Conservation (phyloP, 2,329 filamentous ascomycete genomes). For the Aspergillus fischeri region DNA sequence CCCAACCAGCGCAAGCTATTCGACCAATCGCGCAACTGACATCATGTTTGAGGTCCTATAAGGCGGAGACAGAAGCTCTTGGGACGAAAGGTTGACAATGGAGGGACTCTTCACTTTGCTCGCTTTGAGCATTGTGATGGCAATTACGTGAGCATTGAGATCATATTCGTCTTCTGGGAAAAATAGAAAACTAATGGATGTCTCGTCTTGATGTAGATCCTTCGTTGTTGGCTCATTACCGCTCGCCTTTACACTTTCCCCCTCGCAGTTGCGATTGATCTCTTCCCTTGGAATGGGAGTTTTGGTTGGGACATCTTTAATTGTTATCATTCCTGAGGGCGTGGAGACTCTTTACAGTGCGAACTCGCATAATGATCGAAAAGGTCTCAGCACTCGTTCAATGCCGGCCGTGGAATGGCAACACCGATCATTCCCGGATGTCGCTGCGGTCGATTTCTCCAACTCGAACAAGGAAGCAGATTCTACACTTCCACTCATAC, state of each 20-base stretch:
- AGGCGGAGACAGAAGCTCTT: slow-evolving; percentile 20
- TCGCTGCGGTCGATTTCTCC: slow-evolving; percentile 7
- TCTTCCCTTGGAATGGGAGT: slow-evolving; percentile 92
- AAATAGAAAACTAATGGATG: slow-evolving; percentile 9
- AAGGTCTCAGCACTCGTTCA: slow-evolving; percentile 28
- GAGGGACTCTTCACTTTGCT: slow-evolving; percentile 64
- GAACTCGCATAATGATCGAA: slow-evolving; percentile 27
- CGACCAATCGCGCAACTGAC: slow-evolving; percentile 13
- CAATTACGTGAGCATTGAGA: slow-evolving; percentile 51
- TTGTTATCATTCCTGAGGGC: slow-evolving; percentile 96
- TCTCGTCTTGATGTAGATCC: slow-evolving; percentile 57
- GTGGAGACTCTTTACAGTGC: slow-evolving; percentile 80
- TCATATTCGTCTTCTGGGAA: background rate
- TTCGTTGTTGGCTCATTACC: slow-evolving; percentile 90
- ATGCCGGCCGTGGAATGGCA: slow-evolving; percentile 26
- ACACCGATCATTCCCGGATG: slow-evolving; percentile 17
- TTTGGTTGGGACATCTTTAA: slow-evolving; percentile 87
- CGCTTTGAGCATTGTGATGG: slow-evolving; percentile 62
- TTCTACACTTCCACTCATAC: slow-evolving; percentile 3
- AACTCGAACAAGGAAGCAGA: background rate
- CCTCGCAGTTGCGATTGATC: slow-evolving; percentile 80
- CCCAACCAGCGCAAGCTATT: background rate
- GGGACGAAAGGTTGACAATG: slow-evolving; percentile 43
- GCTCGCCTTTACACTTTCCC: slow-evolving; percentile 80
- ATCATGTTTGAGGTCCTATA: slow-evolving; percentile 29